phyloP scores from a whole-genome alignment of 176 grass and related monocot species.

The Musa beccarii region DNA sequence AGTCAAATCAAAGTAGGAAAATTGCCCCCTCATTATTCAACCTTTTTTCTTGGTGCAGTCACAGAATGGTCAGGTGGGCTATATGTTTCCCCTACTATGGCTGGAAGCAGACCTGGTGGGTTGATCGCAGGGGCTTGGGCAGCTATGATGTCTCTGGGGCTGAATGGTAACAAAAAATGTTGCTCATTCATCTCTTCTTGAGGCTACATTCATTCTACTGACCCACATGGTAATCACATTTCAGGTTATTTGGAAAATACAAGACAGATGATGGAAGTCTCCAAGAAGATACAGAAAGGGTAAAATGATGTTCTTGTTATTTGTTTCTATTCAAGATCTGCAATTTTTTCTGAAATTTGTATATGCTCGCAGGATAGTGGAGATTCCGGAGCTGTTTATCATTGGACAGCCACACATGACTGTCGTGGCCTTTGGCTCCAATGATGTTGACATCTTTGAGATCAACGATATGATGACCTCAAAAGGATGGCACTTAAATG shows the following conservation, averaged over 20 bases:
- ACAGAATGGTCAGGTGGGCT: slow-evolving; percentile 97
- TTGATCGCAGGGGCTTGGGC: slow-evolving; percentile 93
- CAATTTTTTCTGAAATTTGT: not conserved
- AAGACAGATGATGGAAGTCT: slow-evolving; percentile 73
- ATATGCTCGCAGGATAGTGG: slow-evolving; percentile 45
- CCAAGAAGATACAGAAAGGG: slow-evolving; percentile 89
- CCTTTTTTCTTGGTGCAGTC: slow-evolving; percentile 37
- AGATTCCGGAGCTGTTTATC: slow-evolving; percentile 68
- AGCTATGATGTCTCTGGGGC: slow-evolving; percentile 85
- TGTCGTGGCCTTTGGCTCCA: slow-evolving; percentile 70
- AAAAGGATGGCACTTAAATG: slow-evolving; percentile 93
- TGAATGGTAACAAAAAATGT: slow-evolving; percentile 52
- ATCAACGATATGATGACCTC: slow-evolving; percentile 94
- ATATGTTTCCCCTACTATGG: slow-evolving; percentile 89
- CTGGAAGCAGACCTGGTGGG: slow-evolving; percentile 90
- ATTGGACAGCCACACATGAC: slow-evolving; percentile 88
- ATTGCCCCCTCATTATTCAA: not conserved
- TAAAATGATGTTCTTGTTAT: slow-evolving; percentile 29
- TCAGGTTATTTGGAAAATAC: slow-evolving; percentile 89
- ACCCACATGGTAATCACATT: slow-evolving; percentile 15
- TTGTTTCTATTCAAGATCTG: not conserved
- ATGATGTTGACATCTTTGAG: slow-evolving; percentile 81
- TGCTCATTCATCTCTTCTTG: slow-evolving; percentile 14
- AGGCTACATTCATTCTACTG: not conserved
- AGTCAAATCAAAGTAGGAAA: not conserved